Evolutionary conservation across 2,329 filamentous ascomycete genomes (phyloP).

Genomic region (Penicillium sp.): DNA sequence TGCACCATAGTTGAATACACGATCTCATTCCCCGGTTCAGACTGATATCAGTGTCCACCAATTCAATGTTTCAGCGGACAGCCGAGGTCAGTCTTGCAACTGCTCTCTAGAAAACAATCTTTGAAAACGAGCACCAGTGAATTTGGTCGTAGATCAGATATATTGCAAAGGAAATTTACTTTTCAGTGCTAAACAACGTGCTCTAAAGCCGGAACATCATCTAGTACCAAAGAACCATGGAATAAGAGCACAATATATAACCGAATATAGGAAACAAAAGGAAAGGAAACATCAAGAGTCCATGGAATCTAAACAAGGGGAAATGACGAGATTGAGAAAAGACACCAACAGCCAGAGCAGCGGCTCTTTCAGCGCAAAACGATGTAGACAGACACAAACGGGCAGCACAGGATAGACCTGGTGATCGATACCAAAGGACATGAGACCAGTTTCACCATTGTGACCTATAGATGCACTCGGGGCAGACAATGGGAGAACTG

Average conservation of each 20-base stretch:
- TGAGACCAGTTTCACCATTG: slow-evolving; percentile 14
- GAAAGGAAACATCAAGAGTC: slow-evolving; percentile 1
- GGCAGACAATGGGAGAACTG: slow-evolving; percentile 23
- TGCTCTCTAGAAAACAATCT: background rate
- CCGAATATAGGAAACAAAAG: slow-evolving; percentile 3
- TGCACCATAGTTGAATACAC: background rate
- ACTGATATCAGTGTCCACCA: too few relatives aligned
- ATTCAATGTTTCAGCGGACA: background rate
- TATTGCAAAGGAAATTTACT: slow-evolving; percentile 1
- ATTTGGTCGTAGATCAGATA: background rate
- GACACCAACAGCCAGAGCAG: slow-evolving; percentile 5
- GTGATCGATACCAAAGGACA: background rate
- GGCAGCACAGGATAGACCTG: slow-evolving; percentile 14
- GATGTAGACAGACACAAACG: slow-evolving; percentile 6
- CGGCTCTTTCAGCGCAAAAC: background rate
- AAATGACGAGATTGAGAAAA: slow-evolving; percentile 4
- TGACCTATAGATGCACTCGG: slow-evolving; percentile 29
- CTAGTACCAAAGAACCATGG: background rate
- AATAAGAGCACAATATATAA: slow-evolving; percentile 1
- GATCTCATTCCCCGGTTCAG: too few relatives aligned
- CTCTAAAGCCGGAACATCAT: background rate
- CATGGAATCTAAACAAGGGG: slow-evolving; percentile 9
- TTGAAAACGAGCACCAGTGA: background rate
- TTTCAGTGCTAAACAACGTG: background rate
- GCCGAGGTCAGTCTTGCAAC: background rate